Evolutionary conservation across 2,329 filamentous ascomycete genomes (phyloP).

Genomic region (Allantophomopsis lycopodina): DNA sequence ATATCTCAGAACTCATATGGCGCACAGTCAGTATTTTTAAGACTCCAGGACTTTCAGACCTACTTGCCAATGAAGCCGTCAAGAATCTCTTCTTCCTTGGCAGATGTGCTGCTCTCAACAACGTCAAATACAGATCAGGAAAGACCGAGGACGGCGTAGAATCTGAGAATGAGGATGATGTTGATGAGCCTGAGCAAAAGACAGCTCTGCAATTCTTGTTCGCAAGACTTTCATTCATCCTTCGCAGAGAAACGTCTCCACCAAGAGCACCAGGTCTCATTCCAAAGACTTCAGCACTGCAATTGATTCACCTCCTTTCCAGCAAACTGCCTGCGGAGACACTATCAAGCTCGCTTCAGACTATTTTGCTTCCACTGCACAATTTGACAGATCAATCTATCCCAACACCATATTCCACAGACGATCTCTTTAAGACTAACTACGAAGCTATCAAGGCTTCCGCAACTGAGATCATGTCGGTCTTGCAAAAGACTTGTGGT

Average conservation of each 20-base stretch:
- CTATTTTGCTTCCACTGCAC: constrained; percentile 56
- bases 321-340: constrained; percentile 42
- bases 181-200: constrained; percentile 26
- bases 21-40: constrained; percentile 40
- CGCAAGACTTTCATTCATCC: constrained; percentile 61
- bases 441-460: constrained; percentile 60
- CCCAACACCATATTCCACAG: constrained; percentile 54
- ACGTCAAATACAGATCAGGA: constrained; percentile 28
- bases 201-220: constrained; percentile 62
- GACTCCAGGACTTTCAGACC: constrained; percentile 51
- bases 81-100: constrained; percentile 78
- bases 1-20: constrained; percentile 45
- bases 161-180: constrained; percentile 24
- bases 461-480: constrained; percentile 65
- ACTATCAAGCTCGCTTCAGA: constrained; percentile 48
- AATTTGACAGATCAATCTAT: constrained; percentile 75
- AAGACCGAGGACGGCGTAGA: constrained; percentile 27
- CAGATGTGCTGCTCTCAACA: constrained; percentile 45
- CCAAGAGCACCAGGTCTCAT: constrained; percentile 47
- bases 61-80: constrained; percentile 64
- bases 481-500: constrained; percentile 75
- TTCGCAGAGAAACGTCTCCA: constrained; percentile 61
- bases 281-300: constrained; percentile 63
- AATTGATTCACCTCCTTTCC: constrained; percentile 58
- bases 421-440: constrained; percentile 52